Evolutionary conservation across 2,329 filamentous ascomycete species (phyloP).

Genomic region (Pestalotiopsis sp.): DNA sequence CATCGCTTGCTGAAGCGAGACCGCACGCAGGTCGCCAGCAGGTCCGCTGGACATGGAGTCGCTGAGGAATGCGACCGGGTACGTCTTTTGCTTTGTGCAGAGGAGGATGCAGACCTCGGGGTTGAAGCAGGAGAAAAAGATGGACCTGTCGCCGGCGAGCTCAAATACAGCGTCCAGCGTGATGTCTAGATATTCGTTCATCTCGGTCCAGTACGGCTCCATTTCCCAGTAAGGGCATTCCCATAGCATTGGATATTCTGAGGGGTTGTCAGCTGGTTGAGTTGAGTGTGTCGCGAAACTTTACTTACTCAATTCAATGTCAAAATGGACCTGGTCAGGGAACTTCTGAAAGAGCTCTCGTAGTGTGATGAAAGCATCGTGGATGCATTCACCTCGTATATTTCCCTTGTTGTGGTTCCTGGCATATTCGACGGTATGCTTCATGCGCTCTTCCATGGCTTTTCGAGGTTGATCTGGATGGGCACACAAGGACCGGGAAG

Average conservation of each 20-base stretch:
- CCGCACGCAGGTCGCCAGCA: constrained; percentile 3
- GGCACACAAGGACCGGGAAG: constrained; percentile 7
- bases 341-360: constrained; percentile 12
- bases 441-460: constrained; percentile 11
- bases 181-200: constrained; percentile 11
- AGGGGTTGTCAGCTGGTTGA: background rate
- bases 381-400: constrained; percentile 13
- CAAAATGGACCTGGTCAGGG: constrained; percentile 10
- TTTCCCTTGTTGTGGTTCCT: constrained; percentile 13
- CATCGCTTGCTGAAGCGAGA: constrained; percentile 6
- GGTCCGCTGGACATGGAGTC: constrained; percentile 16
- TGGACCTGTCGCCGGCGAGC: constrained; percentile 1
- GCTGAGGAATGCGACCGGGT: constrained; percentile 12
- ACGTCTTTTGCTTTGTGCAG: constrained; percentile 8
- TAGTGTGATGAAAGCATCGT: constrained; percentile 9
- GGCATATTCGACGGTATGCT: constrained; percentile 13
- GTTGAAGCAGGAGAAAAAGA: constrained; percentile 15
- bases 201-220: constrained; percentile 13
- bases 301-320: constrained; percentile 13
- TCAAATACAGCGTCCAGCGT: constrained; percentile 8
- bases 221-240: constrained; percentile 11
- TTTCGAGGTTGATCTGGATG: constrained; percentile 4
- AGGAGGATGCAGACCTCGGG: constrained; percentile 9
- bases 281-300: background rate
- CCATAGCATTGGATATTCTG: constrained; percentile 14